Conservation (phyloP, 202 grass and related monocot species). For the Panicum virgatum region DNA sequence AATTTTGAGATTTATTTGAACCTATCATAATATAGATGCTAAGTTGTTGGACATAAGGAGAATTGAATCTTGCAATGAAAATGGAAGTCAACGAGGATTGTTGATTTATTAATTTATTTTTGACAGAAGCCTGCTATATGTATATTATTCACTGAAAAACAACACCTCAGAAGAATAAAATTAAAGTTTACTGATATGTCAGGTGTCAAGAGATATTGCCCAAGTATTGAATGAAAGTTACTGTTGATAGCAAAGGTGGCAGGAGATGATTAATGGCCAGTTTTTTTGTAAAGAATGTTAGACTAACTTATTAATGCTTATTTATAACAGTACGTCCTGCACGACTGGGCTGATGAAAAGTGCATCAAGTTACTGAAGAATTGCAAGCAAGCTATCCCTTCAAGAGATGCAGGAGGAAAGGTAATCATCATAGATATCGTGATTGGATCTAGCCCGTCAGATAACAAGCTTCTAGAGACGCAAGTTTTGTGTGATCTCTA, state of each 20-base stretch:
- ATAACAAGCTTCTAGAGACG: neutral
- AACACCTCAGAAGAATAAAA: neutral
- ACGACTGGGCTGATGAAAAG: neutral
- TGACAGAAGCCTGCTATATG: neutral
- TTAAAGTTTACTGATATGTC: neutral
- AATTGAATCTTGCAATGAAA: neutral
- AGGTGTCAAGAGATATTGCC: neutral
- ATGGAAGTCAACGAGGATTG: neutral
- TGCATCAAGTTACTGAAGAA: neutral
- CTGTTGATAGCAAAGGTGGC: neutral
- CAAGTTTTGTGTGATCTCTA: neutral
- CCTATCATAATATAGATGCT: neutral
- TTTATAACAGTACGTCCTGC: neutral
- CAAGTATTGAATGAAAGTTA: neutral
- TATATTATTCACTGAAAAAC: neutral
- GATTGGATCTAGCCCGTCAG: neutral
- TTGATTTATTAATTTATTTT: too few species aligned
- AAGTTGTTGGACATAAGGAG: neutral
- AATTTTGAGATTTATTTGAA: neutral
- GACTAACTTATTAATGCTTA: neutral
- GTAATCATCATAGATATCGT: neutral
- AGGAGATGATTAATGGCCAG: too few species aligned
- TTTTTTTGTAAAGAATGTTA: neutral
- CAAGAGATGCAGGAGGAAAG: neutral
- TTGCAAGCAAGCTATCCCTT: constrained; percentile 5